Conservation (phyloP, 192 early-diverging fungal species). For the Bifiguratus adelaidae region DNA sequence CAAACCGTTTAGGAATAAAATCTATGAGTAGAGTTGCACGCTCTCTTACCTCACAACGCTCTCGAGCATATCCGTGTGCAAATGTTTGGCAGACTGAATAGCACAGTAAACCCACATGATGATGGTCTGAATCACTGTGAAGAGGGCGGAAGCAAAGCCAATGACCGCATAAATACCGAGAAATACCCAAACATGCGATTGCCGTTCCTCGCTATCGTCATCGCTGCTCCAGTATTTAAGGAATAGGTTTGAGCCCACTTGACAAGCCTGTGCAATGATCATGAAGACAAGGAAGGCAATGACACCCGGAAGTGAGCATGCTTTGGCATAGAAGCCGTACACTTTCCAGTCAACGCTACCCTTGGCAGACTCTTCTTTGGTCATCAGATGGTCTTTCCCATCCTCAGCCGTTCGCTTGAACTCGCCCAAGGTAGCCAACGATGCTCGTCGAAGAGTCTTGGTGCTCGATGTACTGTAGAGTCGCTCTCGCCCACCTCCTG, state of each 20-base stretch:
- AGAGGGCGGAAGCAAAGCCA: conserved; percentile 57
- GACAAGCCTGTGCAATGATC: conserved; percentile 39
- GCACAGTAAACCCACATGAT: conserved; percentile 72
- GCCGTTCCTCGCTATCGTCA: conserved; percentile 26
- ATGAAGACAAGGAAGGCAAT: conserved; percentile 45
- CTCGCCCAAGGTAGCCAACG: conserved; percentile 28
- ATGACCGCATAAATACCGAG: conserved; percentile 73
- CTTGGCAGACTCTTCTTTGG: conserved; percentile 70
- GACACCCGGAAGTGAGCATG: conserved; percentile 55
- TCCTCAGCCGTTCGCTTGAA: conserved; percentile 7
- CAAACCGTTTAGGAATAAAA: conserved; percentile 6
- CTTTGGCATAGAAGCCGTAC: conserved; percentile 71
- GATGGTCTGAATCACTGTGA: conserved; percentile 55
- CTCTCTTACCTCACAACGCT: conserved; percentile 44
- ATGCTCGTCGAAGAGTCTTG: conserved; percentile 41
- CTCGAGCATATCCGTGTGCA: conserved; percentile 72
- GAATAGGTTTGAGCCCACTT: conserved; percentile 54
- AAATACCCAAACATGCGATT: conserved; percentile 41
- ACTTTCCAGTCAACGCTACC: conserved; percentile 76
- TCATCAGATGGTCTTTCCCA: conserved; percentile 45
- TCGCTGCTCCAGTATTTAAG: conserved; percentile 64
- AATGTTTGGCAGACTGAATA: conserved; percentile 61
- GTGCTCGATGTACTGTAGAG: conserved; percentile 12
- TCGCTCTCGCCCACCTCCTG: conserved; percentile 10
- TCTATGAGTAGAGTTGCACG: background rate